Percentiles rank a stretch among this genome's conserved stretches.
Conservation (phyloP, 2,329 filamentous ascomycete species). For the Celoporthe dispersa region DNA sequence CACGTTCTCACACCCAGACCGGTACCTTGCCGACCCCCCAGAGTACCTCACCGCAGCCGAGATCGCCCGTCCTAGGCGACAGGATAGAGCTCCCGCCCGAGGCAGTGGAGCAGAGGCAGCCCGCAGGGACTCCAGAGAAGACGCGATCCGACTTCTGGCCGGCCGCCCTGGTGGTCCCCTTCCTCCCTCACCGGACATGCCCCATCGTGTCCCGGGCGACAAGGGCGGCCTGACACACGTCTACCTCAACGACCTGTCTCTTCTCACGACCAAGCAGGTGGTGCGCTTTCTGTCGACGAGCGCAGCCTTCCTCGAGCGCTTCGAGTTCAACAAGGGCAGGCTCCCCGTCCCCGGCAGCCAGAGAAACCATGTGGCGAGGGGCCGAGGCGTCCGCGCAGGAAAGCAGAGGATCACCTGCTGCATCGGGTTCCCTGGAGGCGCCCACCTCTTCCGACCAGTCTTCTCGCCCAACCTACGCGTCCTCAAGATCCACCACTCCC, state of each 20-base stretch:
- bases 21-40: conserved; percentile 55
- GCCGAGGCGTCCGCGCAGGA: background rate
- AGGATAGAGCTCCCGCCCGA: background rate
- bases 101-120: conserved; percentile 13
- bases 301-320: conserved; percentile 53
- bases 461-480: conserved; percentile 57
- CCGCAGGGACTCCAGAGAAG: conserved; percentile 22
- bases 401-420: background rate
- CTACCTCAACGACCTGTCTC: conserved; percentile 53
- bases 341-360: conserved; percentile 40
- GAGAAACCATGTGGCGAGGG: background rate
- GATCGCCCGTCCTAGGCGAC: background rate
- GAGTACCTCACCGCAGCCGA: conserved; percentile 39
- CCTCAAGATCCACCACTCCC: conserved; percentile 62
- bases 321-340: conserved; percentile 50
- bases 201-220: conserved; percentile 13
- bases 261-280: conserved; percentile 52
- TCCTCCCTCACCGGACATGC: conserved; percentile 25
- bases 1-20: conserved; percentile 49
- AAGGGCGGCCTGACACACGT: conserved; percentile 56
- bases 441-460: conserved; percentile 56
- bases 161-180: conserved; percentile 19
- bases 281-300: conserved; percentile 47
- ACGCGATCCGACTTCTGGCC: conserved; percentile 20
- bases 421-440: conserved; percentile 49